These are phyloP conservation scores for Ustilago bromivora DNA, from an alignment of 1,284 basidiomycete genomes.

Conservation along the genomic window DNA sequence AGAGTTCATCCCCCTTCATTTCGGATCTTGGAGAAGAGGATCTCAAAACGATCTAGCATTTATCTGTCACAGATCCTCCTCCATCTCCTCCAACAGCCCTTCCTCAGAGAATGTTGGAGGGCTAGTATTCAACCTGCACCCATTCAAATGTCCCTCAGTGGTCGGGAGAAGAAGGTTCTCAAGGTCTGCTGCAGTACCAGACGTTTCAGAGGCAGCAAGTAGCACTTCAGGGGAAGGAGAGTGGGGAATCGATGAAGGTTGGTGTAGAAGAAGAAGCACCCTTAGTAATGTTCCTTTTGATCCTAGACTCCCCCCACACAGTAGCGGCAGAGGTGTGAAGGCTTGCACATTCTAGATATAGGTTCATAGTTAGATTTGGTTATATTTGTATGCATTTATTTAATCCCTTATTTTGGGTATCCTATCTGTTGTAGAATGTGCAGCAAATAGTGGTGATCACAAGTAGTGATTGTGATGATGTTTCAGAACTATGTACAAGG, in stretches of 20 bases:
- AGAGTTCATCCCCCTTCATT: slow-evolving; percentile 27
- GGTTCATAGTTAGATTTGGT: no score
- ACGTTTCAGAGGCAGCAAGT: slow-evolving; percentile 30
- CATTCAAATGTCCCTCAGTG: slow-evolving; percentile 6
- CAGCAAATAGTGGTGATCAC: no score
- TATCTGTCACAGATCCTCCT: slow-evolving; percentile 8
- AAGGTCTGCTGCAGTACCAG: slow-evolving; percentile 8
- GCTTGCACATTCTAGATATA: no score
- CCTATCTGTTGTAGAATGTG: no score
- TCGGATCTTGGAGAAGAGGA: slow-evolving; percentile 20
- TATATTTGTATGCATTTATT: no score
- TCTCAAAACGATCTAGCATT: slow-evolving; percentile 38
- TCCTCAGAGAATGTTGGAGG: background rate
- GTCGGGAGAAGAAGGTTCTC: background rate
- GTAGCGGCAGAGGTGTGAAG: background rate
- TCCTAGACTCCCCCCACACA: background rate
- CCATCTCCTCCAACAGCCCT: background rate
- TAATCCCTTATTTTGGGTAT: no score
- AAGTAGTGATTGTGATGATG: no score
- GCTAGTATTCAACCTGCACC: slow-evolving; percentile 26
- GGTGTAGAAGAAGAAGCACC: slow-evolving; percentile 36
- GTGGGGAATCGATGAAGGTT: background rate
- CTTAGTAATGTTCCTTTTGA: slow-evolving; percentile 4
- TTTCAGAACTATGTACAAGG: no score
- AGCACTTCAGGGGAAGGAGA: slow-evolving; percentile 12